Base-by-base conservation (phyloP, 192 early-diverging fungal genomes). In the Chytriomyces sp. region DNA sequence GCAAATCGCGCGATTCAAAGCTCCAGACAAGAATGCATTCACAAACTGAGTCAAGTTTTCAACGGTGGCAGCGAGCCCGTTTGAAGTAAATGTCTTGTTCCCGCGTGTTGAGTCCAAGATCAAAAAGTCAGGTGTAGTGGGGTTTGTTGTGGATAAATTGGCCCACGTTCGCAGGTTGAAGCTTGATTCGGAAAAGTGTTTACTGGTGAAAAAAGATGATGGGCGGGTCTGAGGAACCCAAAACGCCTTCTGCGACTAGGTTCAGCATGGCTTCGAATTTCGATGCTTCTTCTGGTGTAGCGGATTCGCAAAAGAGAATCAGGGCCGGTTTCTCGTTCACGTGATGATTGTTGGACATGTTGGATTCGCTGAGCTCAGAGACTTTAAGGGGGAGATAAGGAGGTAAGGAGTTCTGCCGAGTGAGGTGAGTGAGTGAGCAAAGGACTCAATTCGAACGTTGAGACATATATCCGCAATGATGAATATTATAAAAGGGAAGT, bases 311-410 rank as follows among this genome's bases (percentile, higher is more conserved):
- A 45, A 35, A 45, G 35, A 70, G 49, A 57, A 70, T 44, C 3
- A 70, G 20, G 45, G 69, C 11, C 49, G 69, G 69, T 45, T 70
- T 70, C 23, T 70, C 69, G 13, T 13, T 13, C 2, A 53, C 11
- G 3, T n/a, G 9, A 44, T 24, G 53, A 13, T 70, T 70, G 50
- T 70, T 70, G 7, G 48, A 53, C 10, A 70, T 70, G 18, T 20
- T 70, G 9, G 49, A 53, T 47, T 70, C 50, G 26, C 47, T 57
- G n/a, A 70, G 47, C 9, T 70, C 69, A 16, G 45, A 23, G 20
- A 70, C 53, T 47, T 70, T 57, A 20, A 70, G 50, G 50, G 48
- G 10, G 10, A 16, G 9, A 26, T 53, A 70, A 16, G 69, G 69
- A 50, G 11, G 20, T 57, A 3, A 3, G 13, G 20, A 18, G 53